Percentiles rank a stretch among this genome's conserved stretches.
phyloP scores from a whole-genome alignment of 1,284 basidiomycete species.

The Fomitopsis pinicola region DNA sequence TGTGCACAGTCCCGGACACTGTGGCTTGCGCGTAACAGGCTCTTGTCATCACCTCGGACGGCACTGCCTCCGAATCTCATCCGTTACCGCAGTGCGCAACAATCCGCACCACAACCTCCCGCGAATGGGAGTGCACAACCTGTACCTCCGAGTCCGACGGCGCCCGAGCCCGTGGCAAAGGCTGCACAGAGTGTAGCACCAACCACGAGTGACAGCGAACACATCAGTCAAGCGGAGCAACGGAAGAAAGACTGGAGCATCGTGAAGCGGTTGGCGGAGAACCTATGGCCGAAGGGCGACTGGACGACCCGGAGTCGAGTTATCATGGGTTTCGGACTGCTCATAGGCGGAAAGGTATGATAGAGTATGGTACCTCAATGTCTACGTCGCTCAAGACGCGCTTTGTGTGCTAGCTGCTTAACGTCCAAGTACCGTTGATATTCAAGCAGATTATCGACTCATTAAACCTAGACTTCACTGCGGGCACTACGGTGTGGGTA shows the following conservation, averaged over 20 bases:
- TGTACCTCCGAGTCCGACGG: background rate
- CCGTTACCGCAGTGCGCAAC: background rate
- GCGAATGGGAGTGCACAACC: background rate
- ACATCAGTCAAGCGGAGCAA: conserved; percentile 42
- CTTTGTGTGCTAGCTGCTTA: conserved; percentile 53
- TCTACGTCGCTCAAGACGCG: conserved; percentile 18
- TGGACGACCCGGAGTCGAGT: conserved; percentile 79
- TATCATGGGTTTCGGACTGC: conserved; percentile 75
- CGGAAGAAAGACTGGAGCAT: conserved; percentile 67
- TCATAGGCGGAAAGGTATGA: conserved; percentile 84
- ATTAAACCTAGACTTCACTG: conserved; percentile 81
- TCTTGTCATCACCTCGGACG: background rate
- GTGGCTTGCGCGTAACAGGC: background rate
- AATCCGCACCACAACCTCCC: background rate
- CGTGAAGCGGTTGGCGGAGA: conserved; percentile 55
- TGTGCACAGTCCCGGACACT: background rate
- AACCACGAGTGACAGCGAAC: conserved; percentile 5
- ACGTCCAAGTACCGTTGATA: conserved; percentile 95
- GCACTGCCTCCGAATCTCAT: background rate
- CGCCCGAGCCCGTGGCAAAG: background rate
- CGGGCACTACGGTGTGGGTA: conserved; percentile 84
- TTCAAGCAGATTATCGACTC: conserved; percentile 93
- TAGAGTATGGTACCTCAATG: conserved; percentile 22
- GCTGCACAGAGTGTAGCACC: background rate
- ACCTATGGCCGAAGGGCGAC: conserved; percentile 75